phyloP scores from a whole-genome alignment of 306 rosid genomes.

The Gynostemma pentaphyllum region DNA sequence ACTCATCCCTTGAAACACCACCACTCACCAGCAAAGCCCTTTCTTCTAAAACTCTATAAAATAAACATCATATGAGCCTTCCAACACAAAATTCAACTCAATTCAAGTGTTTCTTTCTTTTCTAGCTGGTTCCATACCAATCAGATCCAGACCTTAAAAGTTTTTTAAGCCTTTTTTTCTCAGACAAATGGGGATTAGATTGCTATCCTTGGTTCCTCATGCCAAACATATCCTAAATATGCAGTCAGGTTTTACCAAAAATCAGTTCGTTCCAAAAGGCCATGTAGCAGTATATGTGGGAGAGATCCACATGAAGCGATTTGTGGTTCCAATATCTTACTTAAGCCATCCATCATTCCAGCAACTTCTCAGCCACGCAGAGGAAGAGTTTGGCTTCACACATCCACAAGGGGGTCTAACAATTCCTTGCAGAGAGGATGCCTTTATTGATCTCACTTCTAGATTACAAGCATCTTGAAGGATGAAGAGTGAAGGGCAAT shows the following conservation, averaged over 20 bases:
- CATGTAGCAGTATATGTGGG: slow-evolving; percentile 1
- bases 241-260: neutral
- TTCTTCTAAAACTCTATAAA: neutral
- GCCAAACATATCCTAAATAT: neutral
- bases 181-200: neutral
- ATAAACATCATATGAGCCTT: neutral
- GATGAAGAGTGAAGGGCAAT: neutral
- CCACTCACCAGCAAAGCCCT: neutral
- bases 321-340: slow-evolving; percentile 16
- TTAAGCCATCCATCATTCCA: slow-evolving; percentile 15
- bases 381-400: slow-evolving; percentile 35
- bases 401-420: slow-evolving; percentile 38
- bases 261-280: neutral
- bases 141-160: neutral
- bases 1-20: neutral
- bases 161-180: neutral
- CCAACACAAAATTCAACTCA: neutral
- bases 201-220: neutral
- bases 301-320: neutral
- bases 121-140: neutral
- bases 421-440: slow-evolving; percentile 33
- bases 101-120: neutral
- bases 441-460: slow-evolving; percentile 22
- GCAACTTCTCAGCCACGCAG: slow-evolving; percentile 12
- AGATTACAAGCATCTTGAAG: neutral